A percentile compares a stretch with the other conserved stretches of the same genome.
Evolutionary conservation across 495 filamentous ascomycete species (phyloP).

Genomic region (Immersiella caudata): DNA sequence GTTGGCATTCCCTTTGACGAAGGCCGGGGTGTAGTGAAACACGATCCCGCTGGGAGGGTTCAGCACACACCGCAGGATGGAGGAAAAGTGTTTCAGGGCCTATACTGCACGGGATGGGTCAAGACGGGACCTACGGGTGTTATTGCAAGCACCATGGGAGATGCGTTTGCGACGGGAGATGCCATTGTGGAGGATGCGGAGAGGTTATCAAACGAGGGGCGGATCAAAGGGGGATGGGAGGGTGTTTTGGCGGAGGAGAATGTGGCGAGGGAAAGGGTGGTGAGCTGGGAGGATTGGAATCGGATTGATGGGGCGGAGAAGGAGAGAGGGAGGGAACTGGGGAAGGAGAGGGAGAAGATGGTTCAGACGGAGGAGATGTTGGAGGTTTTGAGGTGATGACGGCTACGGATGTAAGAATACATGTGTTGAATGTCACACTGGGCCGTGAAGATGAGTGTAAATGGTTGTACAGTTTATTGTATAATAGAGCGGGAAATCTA

Average conservation of each 20-base stretch:
- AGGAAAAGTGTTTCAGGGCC: slow-evolving; percentile 60
- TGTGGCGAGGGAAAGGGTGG: slow-evolving; percentile 45
- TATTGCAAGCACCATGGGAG: slow-evolving; percentile 94
- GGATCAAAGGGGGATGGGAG: slow-evolving; percentile 61
- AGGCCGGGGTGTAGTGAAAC: slow-evolving; percentile 73
- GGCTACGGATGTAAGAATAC: background rate
- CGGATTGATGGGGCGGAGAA: slow-evolving; percentile 81
- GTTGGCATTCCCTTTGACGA: slow-evolving; percentile 79
- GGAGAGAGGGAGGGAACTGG: slow-evolving; percentile 61
- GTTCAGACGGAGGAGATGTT: slow-evolving; percentile 78
- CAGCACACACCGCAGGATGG: slow-evolving; percentile 30
- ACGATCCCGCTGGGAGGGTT: slow-evolving; percentile 80
- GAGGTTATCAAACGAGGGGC: slow-evolving; percentile 35
- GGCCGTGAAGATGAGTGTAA: background rate
- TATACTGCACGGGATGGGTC: slow-evolving; percentile 96
- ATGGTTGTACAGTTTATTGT: background rate
- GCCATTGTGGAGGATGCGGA: slow-evolving; percentile 67
- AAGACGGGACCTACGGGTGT: slow-evolving; percentile 94
- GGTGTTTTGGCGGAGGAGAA: slow-evolving; percentile 29
- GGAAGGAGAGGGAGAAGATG: slow-evolving; percentile 88
- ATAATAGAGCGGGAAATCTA: slow-evolving; percentile 28
- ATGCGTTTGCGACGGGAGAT: slow-evolving; percentile 89
- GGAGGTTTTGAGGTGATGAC: slow-evolving; percentile 53
- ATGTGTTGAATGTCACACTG: background rate
- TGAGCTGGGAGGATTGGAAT: slow-evolving; percentile 84